Percentiles rank a stretch among this genome's conserved stretches.
Conservation (phyloP, 2,329 filamentous ascomycete genomes). For the Pseudogymnoascus sp. region DNA sequence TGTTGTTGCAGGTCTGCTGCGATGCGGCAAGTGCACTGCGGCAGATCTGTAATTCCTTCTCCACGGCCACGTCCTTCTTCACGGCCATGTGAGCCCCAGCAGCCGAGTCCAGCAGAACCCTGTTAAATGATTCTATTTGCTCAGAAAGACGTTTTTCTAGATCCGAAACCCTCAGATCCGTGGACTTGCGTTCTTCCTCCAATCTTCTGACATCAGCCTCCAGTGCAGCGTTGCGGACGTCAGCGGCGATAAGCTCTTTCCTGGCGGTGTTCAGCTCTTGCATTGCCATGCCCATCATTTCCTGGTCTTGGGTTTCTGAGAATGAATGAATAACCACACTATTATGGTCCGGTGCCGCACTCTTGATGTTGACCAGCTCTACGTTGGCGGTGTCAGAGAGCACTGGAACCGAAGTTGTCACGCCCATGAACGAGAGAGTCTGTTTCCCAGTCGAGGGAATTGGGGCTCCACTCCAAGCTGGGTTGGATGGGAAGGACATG, state of each 20-base stretch:
- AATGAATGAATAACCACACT: neutral
- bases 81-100: neutral
- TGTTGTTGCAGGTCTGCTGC: neutral
- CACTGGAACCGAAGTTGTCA: neutral
- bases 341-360: no score
- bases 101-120: neutral
- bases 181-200: neutral
- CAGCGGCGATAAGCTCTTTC: neutral
- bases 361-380: neutral
- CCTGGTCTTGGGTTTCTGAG: neutral
- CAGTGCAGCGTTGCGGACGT: neutral
- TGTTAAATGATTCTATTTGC: no score
- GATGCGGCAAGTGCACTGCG: neutral
- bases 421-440: neutral
- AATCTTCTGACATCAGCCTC: neutral
- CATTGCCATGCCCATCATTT: neutral
- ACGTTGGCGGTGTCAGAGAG: neutral
- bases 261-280: neutral
- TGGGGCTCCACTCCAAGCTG: neutral
- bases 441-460: neutral
- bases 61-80: neutral
- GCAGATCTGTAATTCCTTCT: neutral
- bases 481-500: neutral
- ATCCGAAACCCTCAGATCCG: neutral
- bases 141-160: neutral